Conservation (phyloP, 805 yeast genomes). For the Sungouiella blattae region DNA sequence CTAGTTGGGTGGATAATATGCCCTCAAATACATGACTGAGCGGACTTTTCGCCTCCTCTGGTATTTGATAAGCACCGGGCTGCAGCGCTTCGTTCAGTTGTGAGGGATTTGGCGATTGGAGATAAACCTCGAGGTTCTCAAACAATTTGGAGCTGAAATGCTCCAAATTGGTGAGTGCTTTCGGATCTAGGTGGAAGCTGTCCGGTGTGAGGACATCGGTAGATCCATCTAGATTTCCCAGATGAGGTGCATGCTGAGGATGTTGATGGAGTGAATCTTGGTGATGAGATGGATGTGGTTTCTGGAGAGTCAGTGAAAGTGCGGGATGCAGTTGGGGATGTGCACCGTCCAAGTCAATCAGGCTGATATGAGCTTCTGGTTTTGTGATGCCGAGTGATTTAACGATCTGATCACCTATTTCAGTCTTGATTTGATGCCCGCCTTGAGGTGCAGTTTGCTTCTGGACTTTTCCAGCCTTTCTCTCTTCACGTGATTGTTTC, state of each 20-base stretch:
- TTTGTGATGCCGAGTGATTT: not conserved
- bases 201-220: no score
- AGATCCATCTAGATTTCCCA: no score
- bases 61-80: not conserved
- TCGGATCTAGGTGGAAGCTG: not conserved
- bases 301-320: no score
- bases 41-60: constrained; percentile 3
- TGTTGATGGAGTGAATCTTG: no score
- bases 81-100: not conserved
- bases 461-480: not conserved
- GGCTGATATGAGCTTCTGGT: not conserved
- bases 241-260: no score
- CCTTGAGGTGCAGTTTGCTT: no score
- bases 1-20: constrained; percentile 2
- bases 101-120: constrained; percentile 9
- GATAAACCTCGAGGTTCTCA: constrained; percentile 23
- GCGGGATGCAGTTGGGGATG: no score
- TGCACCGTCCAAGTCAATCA: not conserved
- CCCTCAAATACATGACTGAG: constrained; percentile 11
- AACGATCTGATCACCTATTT: no score
- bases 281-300: not conserved
- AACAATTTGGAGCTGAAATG: constrained; percentile 22
- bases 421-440: no score
- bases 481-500: not conserved
- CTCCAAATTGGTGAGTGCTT: constrained; percentile 13